A percentile compares a stretch with the other conserved stretches of the same genome.
Evolutionary conservation across 805 yeast genomes (phyloP).

Genomic region (Metschnikowia vanudenii): DNA sequence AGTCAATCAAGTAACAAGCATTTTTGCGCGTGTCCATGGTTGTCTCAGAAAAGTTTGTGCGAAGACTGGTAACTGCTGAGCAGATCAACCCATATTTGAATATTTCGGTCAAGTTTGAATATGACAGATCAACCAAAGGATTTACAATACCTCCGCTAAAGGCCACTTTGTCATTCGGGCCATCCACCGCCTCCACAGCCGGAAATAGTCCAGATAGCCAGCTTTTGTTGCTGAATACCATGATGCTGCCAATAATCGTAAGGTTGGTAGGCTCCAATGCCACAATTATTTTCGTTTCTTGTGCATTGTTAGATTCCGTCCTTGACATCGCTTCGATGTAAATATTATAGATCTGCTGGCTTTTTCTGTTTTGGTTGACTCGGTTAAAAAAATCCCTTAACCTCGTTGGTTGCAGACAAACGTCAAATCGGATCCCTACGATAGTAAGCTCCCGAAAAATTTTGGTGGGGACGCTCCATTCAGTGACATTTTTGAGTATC

Average conservation of each 20-base stretch:
- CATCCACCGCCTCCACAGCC: constrained; percentile 43
- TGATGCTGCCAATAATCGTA: constrained; percentile 51
- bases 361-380: constrained; percentile 14
- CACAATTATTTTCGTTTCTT: constrained; percentile 46
- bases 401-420: constrained; percentile 45
- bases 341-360: constrained; percentile 27
- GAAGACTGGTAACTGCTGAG: constrained; percentile 29
- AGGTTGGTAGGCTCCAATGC: constrained; percentile 54
- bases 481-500: constrained; percentile 39
- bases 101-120: constrained; percentile 51
- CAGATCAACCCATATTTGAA: constrained; percentile 58
- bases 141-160: constrained; percentile 53
- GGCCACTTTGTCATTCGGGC: constrained; percentile 11
- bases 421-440: constrained; percentile 56
- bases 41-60: constrained; percentile 27
- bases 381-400: constrained; percentile 40
- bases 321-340: constrained; percentile 39
- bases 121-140: constrained; percentile 51
- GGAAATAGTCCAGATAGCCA: constrained; percentile 50
- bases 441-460: constrained; percentile 54
- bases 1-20: constrained; percentile 39
- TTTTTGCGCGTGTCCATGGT: constrained; percentile 24
- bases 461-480: constrained; percentile 55
- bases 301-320: constrained; percentile 26
- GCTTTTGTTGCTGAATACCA: constrained; percentile 47